Base-by-base conservation (phyloP, 2,329 filamentous ascomycete genomes). In the Didymosphaeria variabile region DNA sequence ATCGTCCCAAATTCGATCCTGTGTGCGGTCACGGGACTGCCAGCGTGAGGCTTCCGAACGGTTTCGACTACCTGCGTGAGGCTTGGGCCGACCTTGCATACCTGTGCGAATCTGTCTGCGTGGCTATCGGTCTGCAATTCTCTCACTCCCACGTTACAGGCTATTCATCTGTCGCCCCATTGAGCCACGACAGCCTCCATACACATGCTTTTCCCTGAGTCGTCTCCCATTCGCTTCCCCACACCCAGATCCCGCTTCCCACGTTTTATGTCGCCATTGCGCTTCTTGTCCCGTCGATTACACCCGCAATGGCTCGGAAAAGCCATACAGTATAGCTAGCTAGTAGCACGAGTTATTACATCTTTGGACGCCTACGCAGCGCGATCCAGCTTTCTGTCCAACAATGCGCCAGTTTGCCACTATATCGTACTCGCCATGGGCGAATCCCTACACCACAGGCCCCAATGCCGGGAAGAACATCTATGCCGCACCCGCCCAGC, bases 241-340 rank as follows among this genome's bases (percentile, higher is more conserved):
- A 62, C 72, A 72, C 59, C 69, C 65, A 65, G 65, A 68, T 71
- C 67, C 63, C 66, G 64, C 66, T 69, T 69, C 71, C 72, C 74
- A 77, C 74, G 71, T 77, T 71, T 66, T 64, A 75, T 73, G 69
- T 73, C 63, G 69, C 73, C 62, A 75, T 72, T 76, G 70, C 67
- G 60, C 66, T 60, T 65, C 67, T 69, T 53, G 66, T 66, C 67
- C 17, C 32, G 61, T 68, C 70, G 61, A 69, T 70, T 66, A 63
- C 72, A 62, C 52, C 40, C 56, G 66, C 65, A 68, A 78, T 78
- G 75, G 72, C 70, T 65, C 64, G 57, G 63, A 65, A 63, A 62
- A 67, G 61, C 67, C 62, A 51, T 68, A 68, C 68, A 62, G 66
- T 67, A 71, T 72, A 74, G 67, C 69, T 72, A 74, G 67, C 69